Conservation (phyloP, 192 early-diverging fungal genomes). For the Coemansia sp. region DNA sequence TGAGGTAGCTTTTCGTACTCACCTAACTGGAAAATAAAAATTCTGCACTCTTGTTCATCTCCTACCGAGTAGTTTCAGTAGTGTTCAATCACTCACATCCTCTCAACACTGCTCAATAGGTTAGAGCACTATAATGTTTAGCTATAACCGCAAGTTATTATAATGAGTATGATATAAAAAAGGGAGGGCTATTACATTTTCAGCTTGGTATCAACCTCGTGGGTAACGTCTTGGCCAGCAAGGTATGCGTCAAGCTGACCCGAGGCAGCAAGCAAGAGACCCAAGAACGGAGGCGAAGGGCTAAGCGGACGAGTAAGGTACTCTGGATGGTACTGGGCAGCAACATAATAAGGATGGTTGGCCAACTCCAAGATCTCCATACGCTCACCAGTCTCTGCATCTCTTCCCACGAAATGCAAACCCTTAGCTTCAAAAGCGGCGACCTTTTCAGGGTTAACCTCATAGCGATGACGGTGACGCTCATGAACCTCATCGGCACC, state of each 20-base stretch:
- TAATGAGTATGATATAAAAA: background rate
- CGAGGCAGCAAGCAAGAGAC: constrained; percentile 86
- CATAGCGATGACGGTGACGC: constrained; percentile 97
- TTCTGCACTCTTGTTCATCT: no score
- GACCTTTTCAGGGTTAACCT: constrained; percentile 92
- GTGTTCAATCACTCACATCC: no score
- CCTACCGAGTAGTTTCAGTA: no score
- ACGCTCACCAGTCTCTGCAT: constrained; percentile 88
- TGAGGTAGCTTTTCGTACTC: no score
- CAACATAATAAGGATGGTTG: constrained; percentile 94
- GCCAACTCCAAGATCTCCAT: constrained; percentile 96
- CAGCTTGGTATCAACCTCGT: constrained; percentile 41
- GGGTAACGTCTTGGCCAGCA: constrained; percentile 22
- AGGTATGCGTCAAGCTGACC: constrained; percentile 67
- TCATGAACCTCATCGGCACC: constrained; percentile 68
- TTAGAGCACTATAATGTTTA: background rate
- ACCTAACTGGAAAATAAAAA: no score
- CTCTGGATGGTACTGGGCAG: constrained; percentile 96
- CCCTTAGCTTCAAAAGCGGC: constrained; percentile 77
- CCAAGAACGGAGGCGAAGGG: constrained; percentile 91
- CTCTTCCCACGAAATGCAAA: constrained; percentile 87
- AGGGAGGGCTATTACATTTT: constrained; percentile 32
- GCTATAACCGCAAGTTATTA: background rate
- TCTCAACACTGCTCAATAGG: background rate
- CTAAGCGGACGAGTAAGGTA: constrained; percentile 93